Conservation (phyloP, 768 basidiomycete species). For the Auricularia heimuer region DNA sequence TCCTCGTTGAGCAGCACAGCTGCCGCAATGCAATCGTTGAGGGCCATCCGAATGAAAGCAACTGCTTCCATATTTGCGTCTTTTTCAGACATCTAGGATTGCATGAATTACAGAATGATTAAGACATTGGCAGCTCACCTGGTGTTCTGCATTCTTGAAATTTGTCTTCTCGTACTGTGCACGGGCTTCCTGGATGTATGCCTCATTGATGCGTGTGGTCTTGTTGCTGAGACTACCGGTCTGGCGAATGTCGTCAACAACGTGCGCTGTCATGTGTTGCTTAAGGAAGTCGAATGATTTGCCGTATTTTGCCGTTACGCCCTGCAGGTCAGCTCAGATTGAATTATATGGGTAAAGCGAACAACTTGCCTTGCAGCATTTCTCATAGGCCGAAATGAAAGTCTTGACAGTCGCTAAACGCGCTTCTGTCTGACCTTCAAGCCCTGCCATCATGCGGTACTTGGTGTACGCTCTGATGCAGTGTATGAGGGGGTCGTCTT, state of each 20-base stretch:
- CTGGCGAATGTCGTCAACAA: constrained; percentile 17
- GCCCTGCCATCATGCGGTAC: constrained; percentile 18
- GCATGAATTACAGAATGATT: not conserved
- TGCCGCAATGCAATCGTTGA: constrained; percentile 12
- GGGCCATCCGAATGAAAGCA: constrained; percentile 19
- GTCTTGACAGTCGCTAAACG: constrained; percentile 10
- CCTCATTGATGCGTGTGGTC: constrained; percentile 21
- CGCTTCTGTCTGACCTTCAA: constrained; percentile 21
- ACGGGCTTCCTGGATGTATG: constrained; percentile 22
- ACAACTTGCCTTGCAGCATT: not conserved
- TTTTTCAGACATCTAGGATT: not conserved
- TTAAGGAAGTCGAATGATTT: constrained; percentile 23
- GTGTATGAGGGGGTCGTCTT: constrained; percentile 17
- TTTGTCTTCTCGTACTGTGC: constrained; percentile 22
- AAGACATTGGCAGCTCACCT: constrained; percentile 14
- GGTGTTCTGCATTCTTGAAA: constrained; percentile 19
- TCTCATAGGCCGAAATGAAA: not conserved
- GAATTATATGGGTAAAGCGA: constrained; percentile 4
- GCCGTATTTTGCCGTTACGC: constrained; percentile 13
- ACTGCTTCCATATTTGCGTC: constrained; percentile 6
- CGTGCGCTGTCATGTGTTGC: constrained; percentile 19
- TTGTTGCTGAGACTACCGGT: constrained; percentile 22
- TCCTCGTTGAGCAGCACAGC: not conserved
- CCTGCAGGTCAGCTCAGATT: constrained; percentile 12
- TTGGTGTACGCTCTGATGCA: constrained; percentile 19